These are phyloP conservation scores for Ophiocordyceps camponoti-floridani DNA, from an alignment of 2,329 filamentous ascomycete species.

Conservation along the genomic window DNA sequence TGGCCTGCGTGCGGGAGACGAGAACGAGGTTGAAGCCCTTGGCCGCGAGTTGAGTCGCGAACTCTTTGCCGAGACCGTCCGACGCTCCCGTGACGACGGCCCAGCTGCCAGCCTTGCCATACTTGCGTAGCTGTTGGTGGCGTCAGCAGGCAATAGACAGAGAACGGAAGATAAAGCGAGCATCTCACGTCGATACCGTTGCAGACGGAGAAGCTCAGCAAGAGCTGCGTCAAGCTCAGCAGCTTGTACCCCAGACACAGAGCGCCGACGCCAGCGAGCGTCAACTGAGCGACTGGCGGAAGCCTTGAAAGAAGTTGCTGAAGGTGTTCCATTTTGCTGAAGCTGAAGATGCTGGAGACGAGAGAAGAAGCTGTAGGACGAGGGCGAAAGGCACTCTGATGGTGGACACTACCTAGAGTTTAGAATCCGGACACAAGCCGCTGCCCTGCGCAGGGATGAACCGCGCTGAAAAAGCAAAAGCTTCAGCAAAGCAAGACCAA, in stretches of 20 bases:
- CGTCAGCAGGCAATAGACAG: slow-evolving; percentile 2
- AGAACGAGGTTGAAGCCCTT: slow-evolving; percentile 93
- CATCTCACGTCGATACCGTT: slow-evolving; percentile 39
- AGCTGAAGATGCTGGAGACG: background rate
- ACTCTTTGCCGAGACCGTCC: slow-evolving; percentile 94
- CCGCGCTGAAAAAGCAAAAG: background rate
- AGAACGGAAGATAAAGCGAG: too few relatives aligned
- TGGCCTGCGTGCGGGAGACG: slow-evolving; percentile 86
- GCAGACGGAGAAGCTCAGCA: slow-evolving; percentile 52
- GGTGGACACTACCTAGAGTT: too few relatives aligned
- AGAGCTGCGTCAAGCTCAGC: slow-evolving; percentile 38
- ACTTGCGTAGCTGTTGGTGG: slow-evolving; percentile 54
- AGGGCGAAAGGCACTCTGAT: too few relatives aligned
- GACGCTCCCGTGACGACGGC: slow-evolving; percentile 88
- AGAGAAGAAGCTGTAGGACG: background rate
- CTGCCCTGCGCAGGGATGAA: background rate
- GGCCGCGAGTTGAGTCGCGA: slow-evolving; percentile 69
- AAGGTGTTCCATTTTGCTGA: slow-evolving; percentile 12
- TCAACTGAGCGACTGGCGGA: slow-evolving; percentile 21
- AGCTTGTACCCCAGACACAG: slow-evolving; percentile 38
- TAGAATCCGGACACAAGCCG: too few relatives aligned
- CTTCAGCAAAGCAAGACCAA: too few relatives aligned
- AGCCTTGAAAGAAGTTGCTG: slow-evolving; percentile 9
- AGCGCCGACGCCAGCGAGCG: slow-evolving; percentile 36
- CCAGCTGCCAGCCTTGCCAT: slow-evolving; percentile 85